Conservation (phyloP, 1,284 basidiomycete species). For the Boletellus deceptivus region DNA sequence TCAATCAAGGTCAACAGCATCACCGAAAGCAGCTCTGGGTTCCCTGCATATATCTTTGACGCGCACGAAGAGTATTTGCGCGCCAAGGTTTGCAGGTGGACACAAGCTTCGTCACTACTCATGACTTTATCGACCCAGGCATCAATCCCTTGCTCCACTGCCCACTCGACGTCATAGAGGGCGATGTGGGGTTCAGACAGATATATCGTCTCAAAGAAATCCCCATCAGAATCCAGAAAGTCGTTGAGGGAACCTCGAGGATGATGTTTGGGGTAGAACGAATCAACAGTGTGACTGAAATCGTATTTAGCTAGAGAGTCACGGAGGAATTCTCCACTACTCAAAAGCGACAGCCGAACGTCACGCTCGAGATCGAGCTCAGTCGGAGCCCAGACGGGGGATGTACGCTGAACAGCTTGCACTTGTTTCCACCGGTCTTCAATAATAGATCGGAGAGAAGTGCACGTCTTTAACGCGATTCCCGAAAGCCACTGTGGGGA, state of each 20-base stretch:
- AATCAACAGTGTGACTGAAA: neutral
- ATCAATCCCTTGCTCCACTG: constrained; percentile 28
- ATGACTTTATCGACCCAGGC: constrained; percentile 26
- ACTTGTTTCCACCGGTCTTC: constrained; percentile 9
- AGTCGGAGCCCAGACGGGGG: constrained; percentile 25
- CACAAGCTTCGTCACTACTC: constrained; percentile 3
- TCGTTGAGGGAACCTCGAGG: constrained; percentile 10
- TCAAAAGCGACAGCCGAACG: constrained; percentile 28
- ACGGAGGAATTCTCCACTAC: constrained; percentile 27
- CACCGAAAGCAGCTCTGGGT: constrained; percentile 42
- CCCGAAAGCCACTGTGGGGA: constrained; percentile 5
- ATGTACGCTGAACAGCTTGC: constrained; percentile 5
- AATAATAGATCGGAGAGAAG: constrained; percentile 2
- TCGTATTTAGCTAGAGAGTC: constrained; percentile 8
- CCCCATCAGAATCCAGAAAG: constrained; percentile 7
- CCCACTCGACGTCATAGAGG: constrained; percentile 34
- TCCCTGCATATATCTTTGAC: constrained; percentile 24
- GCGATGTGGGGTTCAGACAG: constrained; percentile 15
- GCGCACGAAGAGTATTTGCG: constrained; percentile 30
- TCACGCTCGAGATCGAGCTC: constrained; percentile 28
- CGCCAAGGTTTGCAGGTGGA: constrained; percentile 23
- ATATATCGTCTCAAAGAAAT: constrained; percentile 11
- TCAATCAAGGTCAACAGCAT: constrained; percentile 44
- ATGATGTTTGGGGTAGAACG: constrained; percentile 13
- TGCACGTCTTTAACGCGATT: neutral